A percentile compares a stretch with the other conserved stretches of the same genome.
phyloP scores from a whole-genome alignment of 208 protist genomes.

The Wallacemonas sp. region DNA sequence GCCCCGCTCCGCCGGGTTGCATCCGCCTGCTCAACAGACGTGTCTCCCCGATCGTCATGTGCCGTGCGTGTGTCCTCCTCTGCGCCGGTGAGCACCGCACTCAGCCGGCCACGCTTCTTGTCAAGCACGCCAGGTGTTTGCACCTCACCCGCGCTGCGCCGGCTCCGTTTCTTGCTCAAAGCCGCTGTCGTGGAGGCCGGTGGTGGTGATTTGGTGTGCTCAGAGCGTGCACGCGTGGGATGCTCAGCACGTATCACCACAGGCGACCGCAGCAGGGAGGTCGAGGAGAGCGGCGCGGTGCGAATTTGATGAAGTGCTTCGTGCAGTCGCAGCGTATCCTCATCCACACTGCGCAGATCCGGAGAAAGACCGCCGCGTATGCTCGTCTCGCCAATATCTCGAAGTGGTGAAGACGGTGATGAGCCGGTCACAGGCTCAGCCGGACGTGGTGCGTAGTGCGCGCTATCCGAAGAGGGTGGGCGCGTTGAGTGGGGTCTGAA shows the following conservation, averaged over 20 bases:
- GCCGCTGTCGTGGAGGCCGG: background rate
- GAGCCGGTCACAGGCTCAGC: background rate
- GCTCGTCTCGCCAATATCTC: background rate
- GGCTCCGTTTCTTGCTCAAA: background rate
- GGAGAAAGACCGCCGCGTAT: conserved; percentile 5
- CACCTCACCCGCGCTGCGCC: background rate
- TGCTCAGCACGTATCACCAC: background rate
- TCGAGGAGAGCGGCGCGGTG: background rate
- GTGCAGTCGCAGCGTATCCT: background rate
- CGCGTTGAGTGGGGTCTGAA: background rate
- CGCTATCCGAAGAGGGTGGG: background rate
- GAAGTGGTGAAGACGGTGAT: background rate
- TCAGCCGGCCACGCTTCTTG: conserved; percentile 5
- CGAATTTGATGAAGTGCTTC: conserved; percentile 4
- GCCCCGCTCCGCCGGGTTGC: background rate
- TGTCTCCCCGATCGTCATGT: background rate
- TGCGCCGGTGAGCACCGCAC: background rate
- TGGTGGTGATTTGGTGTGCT: background rate
- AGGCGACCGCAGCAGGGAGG: background rate
- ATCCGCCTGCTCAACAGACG: too few relatives aligned
- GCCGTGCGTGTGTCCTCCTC: background rate
- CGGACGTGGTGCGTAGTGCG: background rate
- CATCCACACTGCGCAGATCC: conserved; percentile 10
- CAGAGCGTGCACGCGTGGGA: background rate
- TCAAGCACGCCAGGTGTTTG: background rate